Evolutionary conservation across 2,329 filamentous ascomycete genomes (phyloP).

Genomic region (Colletotrichum tropicale): DNA sequence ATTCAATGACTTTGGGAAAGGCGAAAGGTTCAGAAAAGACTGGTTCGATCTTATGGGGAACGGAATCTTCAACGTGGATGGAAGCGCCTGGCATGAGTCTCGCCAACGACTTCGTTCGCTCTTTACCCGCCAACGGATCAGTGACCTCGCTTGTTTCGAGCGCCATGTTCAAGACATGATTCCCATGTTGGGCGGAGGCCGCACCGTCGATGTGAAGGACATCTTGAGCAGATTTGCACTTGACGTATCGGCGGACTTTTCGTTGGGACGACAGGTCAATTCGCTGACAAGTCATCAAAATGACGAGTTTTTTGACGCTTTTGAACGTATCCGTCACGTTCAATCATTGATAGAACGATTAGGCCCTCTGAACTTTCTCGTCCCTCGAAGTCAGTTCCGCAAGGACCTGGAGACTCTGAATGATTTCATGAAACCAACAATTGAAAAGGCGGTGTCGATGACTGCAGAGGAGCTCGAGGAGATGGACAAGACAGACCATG

Average conservation of each 20-base stretch:
- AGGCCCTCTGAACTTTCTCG: slow-evolving; percentile 61
- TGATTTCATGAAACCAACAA: slow-evolving; percentile 71
- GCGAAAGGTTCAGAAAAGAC: slow-evolving; percentile 40
- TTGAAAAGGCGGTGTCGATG: slow-evolving; percentile 59
- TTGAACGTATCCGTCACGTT: slow-evolving; percentile 69
- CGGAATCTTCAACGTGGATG: slow-evolving; percentile 60
- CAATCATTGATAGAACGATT: slow-evolving; percentile 41
- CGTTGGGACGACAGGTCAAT: slow-evolving; percentile 63
- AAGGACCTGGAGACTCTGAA: slow-evolving; percentile 66
- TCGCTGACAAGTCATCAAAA: slow-evolving; percentile 46
- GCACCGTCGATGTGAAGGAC: slow-evolving; percentile 59
- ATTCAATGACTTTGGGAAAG: slow-evolving; percentile 59
- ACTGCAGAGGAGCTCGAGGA: slow-evolving; percentile 66
- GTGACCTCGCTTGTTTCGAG: slow-evolving; percentile 62
- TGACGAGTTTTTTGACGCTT: slow-evolving; percentile 67
- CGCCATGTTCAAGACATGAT: slow-evolving; percentile 62
- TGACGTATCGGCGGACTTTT: slow-evolving; percentile 69
- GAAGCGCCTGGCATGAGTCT: slow-evolving; percentile 55
- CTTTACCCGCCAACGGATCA: slow-evolving; percentile 51
- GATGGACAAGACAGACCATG: slow-evolving; percentile 54
- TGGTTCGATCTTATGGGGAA: slow-evolving; percentile 55
- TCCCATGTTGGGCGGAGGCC: slow-evolving; percentile 56
- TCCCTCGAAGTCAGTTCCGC: slow-evolving; percentile 65
- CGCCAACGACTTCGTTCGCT: slow-evolving; percentile 57
- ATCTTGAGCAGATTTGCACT: slow-evolving; percentile 55